These are phyloP conservation scores for Helianthus annuus DNA, from an alignment of 129 eudicot genomes.

Conservation along the genomic window DNA sequence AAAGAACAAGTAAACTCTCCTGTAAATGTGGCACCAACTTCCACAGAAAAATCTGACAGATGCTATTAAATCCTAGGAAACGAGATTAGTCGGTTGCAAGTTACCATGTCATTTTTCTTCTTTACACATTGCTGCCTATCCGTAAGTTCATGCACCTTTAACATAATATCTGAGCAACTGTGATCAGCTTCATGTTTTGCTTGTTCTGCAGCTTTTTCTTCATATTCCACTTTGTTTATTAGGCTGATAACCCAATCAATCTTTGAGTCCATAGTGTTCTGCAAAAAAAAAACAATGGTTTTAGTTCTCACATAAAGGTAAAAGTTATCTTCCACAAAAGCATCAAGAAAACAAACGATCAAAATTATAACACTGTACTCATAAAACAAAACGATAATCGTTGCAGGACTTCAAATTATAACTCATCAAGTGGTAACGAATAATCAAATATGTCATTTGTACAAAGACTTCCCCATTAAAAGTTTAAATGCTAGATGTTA, in stretches of 20 bases:
- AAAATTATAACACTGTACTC: neutral
- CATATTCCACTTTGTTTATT: neutral
- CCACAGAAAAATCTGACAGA: neutral
- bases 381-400: neutral
- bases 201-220: constrained; percentile 8
- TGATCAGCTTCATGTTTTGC: neutral
- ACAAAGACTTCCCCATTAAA: neutral
- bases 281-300: neutral
- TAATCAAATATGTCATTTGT: neutral
- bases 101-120: neutral
- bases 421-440: neutral
- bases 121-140: constrained; percentile 1
- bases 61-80: neutral
- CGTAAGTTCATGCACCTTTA: neutral
- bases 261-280: neutral
- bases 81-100: neutral
- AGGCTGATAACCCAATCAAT: constrained; percentile 1
- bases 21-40: neutral
- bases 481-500: neutral
- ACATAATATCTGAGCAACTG: neutral
- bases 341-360: neutral
- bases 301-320: neutral
- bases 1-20: neutral
- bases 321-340: neutral
- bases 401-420: neutral